Percentiles rank a stretch among this genome's conserved stretches.
phyloP scores from a whole-genome alignment of 371 early-diverging fungal genomes.

The Mortierella sp. region DNA sequence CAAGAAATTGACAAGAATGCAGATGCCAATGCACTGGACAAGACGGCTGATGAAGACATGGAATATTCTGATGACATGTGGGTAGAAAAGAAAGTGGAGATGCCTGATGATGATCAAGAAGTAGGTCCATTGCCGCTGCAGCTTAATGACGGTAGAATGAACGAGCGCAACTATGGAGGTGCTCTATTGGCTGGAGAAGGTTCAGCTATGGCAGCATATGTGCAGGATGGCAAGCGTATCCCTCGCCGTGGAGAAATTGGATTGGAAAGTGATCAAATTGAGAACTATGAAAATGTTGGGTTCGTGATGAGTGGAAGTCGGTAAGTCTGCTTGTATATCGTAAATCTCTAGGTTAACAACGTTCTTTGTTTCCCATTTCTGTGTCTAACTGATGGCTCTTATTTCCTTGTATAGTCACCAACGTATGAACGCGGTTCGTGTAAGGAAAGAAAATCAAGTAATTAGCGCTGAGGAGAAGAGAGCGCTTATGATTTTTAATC shows the following conservation, averaged over 20 bases:
- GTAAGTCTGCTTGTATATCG: too few species aligned
- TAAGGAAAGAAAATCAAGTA: slow-evolving; percentile 95
- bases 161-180: slow-evolving; percentile 82
- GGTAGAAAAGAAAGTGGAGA: slow-evolving; percentile 75
- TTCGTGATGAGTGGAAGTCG: slow-evolving; percentile 97
- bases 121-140: slow-evolving; percentile 74
- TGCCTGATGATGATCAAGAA: slow-evolving; percentile 69
- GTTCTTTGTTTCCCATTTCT: too few species aligned
- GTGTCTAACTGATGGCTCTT: not conserved
- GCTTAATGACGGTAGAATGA: slow-evolving; percentile 62
- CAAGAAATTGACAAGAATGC: not conserved
- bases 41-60: slow-evolving; percentile 16
- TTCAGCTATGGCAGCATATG: slow-evolving; percentile 87
- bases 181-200: slow-evolving; percentile 86
- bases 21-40: not conserved
- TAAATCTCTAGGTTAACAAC: too few species aligned
- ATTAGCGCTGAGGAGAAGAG: slow-evolving; percentile 91
- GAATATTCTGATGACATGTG: slow-evolving; percentile 67
- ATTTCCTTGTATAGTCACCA: slow-evolving; percentile 70
- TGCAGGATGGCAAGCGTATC: slow-evolving; percentile 94
- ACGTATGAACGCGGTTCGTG: slow-evolving; percentile 96
- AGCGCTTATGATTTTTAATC: slow-evolving; percentile 77
- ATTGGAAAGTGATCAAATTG: slow-evolving; percentile 85
- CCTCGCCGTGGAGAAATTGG: slow-evolving; percentile 98
- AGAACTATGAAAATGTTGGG: slow-evolving; percentile 87